Conservation (phyloP, 148 eudicot species). For the Spergularia bocconei region DNA sequence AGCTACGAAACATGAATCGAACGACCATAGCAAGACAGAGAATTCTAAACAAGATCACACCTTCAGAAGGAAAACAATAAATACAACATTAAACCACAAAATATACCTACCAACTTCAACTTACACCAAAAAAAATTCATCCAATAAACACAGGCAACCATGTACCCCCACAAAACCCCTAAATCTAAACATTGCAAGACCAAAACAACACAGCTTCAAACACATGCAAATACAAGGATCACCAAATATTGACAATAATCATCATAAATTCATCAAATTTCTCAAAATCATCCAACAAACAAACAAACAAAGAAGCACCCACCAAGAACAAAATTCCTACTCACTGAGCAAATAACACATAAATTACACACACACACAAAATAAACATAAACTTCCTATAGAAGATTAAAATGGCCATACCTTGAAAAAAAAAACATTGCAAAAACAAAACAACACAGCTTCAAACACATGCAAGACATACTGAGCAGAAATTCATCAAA, state of each 20-base stretch:
- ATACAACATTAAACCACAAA: too few species aligned
- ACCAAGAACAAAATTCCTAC: neutral
- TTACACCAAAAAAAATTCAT: neutral
- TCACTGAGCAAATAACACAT: neutral
- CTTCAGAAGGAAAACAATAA: too few species aligned
- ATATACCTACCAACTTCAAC: neutral
- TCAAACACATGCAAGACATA: too few species aligned
- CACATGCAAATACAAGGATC: too few species aligned
- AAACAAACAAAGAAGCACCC: neutral
- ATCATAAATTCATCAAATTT: too few species aligned
- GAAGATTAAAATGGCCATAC: neutral
- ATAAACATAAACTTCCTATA: neutral
- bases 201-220: too few species aligned
- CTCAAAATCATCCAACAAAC: neutral
- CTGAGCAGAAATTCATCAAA: too few species aligned
- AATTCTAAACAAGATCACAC: conserved; percentile 3
- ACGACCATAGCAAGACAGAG: neutral
- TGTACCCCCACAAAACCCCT: too few species aligned
- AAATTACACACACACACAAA: neutral
- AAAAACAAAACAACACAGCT: too few species aligned
- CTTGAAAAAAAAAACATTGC: conserved; percentile 64
- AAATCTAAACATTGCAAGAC: too few species aligned
- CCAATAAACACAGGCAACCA: too few species aligned
- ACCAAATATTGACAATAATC: too few species aligned
- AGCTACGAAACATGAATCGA: neutral